Evolutionary conservation across 1,139 yeast species (phyloP).

Genomic region (Taiozyma sp.): DNA sequence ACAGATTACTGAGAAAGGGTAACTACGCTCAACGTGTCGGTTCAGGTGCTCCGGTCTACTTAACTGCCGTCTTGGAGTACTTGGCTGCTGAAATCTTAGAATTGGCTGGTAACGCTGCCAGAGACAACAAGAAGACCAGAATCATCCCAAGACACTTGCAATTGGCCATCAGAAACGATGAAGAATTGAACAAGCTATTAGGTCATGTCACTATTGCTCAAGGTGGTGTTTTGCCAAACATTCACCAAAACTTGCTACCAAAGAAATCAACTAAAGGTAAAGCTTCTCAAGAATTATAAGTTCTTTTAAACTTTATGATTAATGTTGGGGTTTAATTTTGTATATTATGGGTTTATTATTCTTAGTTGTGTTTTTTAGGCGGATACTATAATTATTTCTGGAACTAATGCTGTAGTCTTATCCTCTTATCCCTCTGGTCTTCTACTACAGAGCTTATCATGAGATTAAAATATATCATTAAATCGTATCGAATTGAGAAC

Average conservation of each 20-base stretch:
- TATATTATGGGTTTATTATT: conserved; percentile 25
- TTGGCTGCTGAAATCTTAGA: conserved; percentile 96
- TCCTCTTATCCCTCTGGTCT: too few relatives aligned
- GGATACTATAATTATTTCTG: conserved; percentile 24
- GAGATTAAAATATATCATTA: background rate
- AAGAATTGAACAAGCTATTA: conserved; percentile 87
- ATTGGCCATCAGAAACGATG: conserved; percentile 97
- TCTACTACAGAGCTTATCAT: too few relatives aligned
- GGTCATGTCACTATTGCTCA: conserved; percentile 96
- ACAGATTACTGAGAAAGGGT: conserved; percentile 94
- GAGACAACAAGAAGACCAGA: conserved; percentile 98
- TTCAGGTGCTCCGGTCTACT: conserved; percentile 96
- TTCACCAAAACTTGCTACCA: conserved; percentile 95
- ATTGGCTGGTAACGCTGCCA: conserved; percentile 98
- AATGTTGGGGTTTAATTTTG: conserved; percentile 23
- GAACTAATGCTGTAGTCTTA: conserved; percentile 2
- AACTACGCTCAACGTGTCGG: conserved; percentile 99
- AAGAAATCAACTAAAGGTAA: conserved; percentile 80
- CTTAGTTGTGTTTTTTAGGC: conserved; percentile 19
- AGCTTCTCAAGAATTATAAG: conserved; percentile 84
- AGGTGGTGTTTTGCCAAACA: conserved; percentile 99
- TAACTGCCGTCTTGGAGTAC: conserved; percentile 94
- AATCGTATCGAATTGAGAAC: background rate
- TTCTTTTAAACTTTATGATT: conserved; percentile 7
- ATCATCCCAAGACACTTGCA: conserved; percentile 98